Evolutionary conservation across 2,329 filamentous ascomycete species (phyloP).

Genomic region (Aspergillus sp.): DNA sequence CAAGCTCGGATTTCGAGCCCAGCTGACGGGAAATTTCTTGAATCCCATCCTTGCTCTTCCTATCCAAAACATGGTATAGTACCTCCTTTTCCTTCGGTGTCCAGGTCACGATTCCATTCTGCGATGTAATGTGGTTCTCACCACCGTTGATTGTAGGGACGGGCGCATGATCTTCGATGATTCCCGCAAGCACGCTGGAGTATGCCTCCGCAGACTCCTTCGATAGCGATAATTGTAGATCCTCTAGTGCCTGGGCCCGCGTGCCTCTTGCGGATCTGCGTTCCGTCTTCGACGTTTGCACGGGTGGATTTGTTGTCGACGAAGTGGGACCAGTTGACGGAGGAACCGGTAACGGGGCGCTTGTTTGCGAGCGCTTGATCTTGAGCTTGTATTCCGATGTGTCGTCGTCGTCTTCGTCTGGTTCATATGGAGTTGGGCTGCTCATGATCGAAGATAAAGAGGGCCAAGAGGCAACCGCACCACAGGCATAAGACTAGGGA

Average conservation of each 20-base stretch:
- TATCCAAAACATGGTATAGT: conserved; percentile 67
- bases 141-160: conserved; percentile 11
- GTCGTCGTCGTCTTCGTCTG: conserved; percentile 34
- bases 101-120: conserved; percentile 73
- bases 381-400: conserved; percentile 22
- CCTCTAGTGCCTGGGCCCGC: conserved; percentile 16
- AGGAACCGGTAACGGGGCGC: not conserved
- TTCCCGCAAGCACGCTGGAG: conserved; percentile 55
- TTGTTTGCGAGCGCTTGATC: conserved; percentile 11
- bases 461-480: conserved; percentile 41
- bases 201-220: conserved; percentile 55
- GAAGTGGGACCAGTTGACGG: not conserved
- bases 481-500: conserved; percentile 23
- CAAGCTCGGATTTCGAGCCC: conserved; percentile 70
- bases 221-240: conserved; percentile 31
- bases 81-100: conserved; percentile 67
- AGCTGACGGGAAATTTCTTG: conserved; percentile 64
- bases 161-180: conserved; percentile 50
- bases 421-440: conserved; percentile 37
- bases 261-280: conserved; percentile 7
- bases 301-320: not conserved
- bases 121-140: conserved; percentile 48
- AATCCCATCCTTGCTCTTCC: conserved; percentile 65
- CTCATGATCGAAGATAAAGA: conserved; percentile 54
- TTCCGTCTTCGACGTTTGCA: conserved; percentile 1